A percentile compares a stretch with the other conserved stretches of the same genome.
These are phyloP conservation scores for Marasmius fiardii DNA, from an alignment of 1,284 basidiomycete species.

Conservation along the genomic window DNA sequence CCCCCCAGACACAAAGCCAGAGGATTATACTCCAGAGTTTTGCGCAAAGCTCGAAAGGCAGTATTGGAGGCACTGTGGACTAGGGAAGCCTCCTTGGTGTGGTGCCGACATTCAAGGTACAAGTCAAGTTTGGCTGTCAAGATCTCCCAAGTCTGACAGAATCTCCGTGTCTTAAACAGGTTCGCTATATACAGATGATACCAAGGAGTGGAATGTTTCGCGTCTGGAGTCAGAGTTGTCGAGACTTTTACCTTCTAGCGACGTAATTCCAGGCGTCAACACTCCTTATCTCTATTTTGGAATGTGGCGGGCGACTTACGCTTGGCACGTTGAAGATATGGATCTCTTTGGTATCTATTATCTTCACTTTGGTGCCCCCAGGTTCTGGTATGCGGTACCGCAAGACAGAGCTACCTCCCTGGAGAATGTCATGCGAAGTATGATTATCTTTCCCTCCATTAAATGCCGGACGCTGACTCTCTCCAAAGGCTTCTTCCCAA, in stretches of 20 bases:
- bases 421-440: constrained; percentile 81
- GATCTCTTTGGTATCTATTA: constrained; percentile 99
- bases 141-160: neutral
- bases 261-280: constrained; percentile 89
- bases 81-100: constrained; percentile 92
- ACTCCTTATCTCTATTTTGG: constrained; percentile 98
- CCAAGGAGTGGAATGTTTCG: constrained; percentile 91
- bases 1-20: constrained; percentile 61
- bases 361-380: constrained; percentile 97
- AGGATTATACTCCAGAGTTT: constrained; percentile 83
- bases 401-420: constrained; percentile 78
- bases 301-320: constrained; percentile 98
- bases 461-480: constrained; percentile 7
- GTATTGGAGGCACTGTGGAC: constrained; percentile 89
- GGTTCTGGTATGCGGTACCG: constrained; percentile 95
- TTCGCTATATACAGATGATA: constrained; percentile 82
- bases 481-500: constrained; percentile 81
- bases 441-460: constrained; percentile 19
- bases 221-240: constrained; percentile 85
- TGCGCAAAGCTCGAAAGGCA: constrained; percentile 87
- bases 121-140: constrained; percentile 17
- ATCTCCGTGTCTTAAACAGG: constrained; percentile 37
- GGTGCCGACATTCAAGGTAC: constrained; percentile 91
- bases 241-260: constrained; percentile 69
- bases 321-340: constrained; percentile 99